phyloP scores from a whole-genome alignment of 148 eudicot species.

The Arbutus unedo region DNA sequence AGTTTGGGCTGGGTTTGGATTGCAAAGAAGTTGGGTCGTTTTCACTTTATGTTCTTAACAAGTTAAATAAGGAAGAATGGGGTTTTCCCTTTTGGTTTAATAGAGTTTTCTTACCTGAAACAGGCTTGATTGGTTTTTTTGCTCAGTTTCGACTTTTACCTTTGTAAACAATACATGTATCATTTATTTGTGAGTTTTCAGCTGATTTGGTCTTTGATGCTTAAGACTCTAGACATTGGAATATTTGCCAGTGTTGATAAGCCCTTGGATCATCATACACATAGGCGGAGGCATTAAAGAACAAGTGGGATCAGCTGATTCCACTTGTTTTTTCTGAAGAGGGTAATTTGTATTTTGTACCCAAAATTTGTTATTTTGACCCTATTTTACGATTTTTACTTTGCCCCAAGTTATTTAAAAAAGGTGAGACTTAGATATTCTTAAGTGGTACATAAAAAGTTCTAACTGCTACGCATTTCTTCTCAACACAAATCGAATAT shows the following conservation, averaged over 20 bases:
- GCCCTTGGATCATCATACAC: neutral
- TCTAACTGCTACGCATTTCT: too few relatives aligned
- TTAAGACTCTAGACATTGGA: too few relatives aligned
- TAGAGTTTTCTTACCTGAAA: neutral
- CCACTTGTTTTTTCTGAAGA: too few relatives aligned
- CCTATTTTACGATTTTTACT: too few relatives aligned
- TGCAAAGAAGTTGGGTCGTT: neutral
- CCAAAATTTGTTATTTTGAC: too few relatives aligned
- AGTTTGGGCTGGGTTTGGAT: neutral
- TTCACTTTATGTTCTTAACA: neutral
- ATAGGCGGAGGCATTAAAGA: too few relatives aligned
- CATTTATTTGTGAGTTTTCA: neutral
- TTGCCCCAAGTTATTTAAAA: too few relatives aligned
- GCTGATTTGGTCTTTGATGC: slow-evolving; percentile 9
- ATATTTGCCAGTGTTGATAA: neutral
- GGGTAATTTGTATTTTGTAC: too few relatives aligned
- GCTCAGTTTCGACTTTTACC: neutral
- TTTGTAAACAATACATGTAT: neutral
- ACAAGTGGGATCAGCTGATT: too few relatives aligned
- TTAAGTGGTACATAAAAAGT: too few relatives aligned
- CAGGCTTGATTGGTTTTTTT: neutral
- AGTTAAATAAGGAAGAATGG: neutral
- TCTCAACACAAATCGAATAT: too few relatives aligned
- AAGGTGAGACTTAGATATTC: too few relatives aligned
- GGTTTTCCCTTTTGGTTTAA: neutral